phyloP scores from a whole-genome alignment of 2,329 filamentous ascomycete genomes.

The Biscogniauxia mediterranea region DNA sequence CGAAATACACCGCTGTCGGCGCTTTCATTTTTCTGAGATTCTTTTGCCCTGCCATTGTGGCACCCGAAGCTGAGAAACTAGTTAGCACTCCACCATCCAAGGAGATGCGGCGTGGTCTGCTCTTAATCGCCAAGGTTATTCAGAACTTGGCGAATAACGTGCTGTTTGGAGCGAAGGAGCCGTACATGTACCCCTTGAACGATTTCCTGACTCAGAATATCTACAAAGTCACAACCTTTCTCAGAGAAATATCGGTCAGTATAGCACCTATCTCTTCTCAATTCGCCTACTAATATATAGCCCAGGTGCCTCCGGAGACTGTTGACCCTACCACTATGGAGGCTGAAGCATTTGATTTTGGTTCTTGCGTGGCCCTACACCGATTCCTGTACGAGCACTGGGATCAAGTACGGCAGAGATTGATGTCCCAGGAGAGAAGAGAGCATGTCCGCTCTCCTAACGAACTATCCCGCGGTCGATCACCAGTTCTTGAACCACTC shows the following conservation, averaged over 20 bases:
- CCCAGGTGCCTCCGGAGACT: slow-evolving; percentile 47
- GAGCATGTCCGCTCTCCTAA: slow-evolving; percentile 55
- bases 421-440: slow-evolving; percentile 58
- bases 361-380: slow-evolving; percentile 68
- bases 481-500: slow-evolving; percentile 59
- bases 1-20: slow-evolving; percentile 70
- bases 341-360: slow-evolving; percentile 63
- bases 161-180: slow-evolving; percentile 68
- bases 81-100: slow-evolving; percentile 61
- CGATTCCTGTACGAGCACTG: slow-evolving; percentile 70
- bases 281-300: slow-evolving; percentile 17
- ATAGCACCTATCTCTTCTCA: background rate
- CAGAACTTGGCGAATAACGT: slow-evolving; percentile 73
- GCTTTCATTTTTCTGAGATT: slow-evolving; percentile 71
- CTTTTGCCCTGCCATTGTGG: slow-evolving; percentile 71
- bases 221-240: slow-evolving; percentile 63
- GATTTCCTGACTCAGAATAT: slow-evolving; percentile 68
- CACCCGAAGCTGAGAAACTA: slow-evolving; percentile 66
- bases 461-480: slow-evolving; percentile 50
- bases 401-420: slow-evolving; percentile 65
- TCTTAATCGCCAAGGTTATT: slow-evolving; percentile 69
- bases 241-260: slow-evolving; percentile 65
- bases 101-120: slow-evolving; percentile 65
- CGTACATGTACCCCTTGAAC: slow-evolving; percentile 70
- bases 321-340: slow-evolving; percentile 39